Evolutionary conservation across 202 grass and related monocot species (phyloP), one percentile per base, ranked within the genome.

Genomic region (Cymbopogon flexuosus): DNA sequence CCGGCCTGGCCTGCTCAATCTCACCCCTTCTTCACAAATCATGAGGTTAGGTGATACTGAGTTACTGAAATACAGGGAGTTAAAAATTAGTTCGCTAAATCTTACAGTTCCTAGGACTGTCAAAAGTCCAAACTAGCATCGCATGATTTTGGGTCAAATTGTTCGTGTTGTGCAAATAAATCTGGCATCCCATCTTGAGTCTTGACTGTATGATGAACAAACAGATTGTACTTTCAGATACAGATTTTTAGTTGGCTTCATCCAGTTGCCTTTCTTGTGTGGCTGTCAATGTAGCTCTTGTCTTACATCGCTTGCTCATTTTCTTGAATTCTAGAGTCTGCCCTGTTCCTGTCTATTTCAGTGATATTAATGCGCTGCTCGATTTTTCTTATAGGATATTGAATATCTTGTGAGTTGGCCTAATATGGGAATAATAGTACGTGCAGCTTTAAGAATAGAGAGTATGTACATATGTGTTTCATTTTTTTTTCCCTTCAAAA

Each of bases 1-100:
- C 83, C 77, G 72, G 79, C 73, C 54, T 89, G 90, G 88, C 83
- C 82, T 85, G 72, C 76, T 29, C 83, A 87, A 78, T 74, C 79
- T 46, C 88, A 85, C 35, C 87, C 81, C 16, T 58, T 85, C 75
- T 96, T 91, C 70, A 39, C 78, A 69, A 87, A 73, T 57, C 83
- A 82, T 66, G 86, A 91, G 89, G 89, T 91, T 42, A 88, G 60
- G 5, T 76, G 49, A 58, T 58, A 36, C 27, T 54, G 33, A 70
- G 63, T 75, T 77, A 24, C 71, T 31, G 67, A 54, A 19, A 42
- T 19, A 56, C 3, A 15, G 63, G 23, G 14, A 60, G 18, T 23
- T 23, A 76, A 71, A 68, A 58, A 27, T 42, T 76, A 79, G 34
- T 7, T 34, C 21, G 22, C 43, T 51, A 19, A 58, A 41, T 45